Conservation (phyloP, 108 stramenopile genomes). For the Hondaea fermentalgiana region DNA sequence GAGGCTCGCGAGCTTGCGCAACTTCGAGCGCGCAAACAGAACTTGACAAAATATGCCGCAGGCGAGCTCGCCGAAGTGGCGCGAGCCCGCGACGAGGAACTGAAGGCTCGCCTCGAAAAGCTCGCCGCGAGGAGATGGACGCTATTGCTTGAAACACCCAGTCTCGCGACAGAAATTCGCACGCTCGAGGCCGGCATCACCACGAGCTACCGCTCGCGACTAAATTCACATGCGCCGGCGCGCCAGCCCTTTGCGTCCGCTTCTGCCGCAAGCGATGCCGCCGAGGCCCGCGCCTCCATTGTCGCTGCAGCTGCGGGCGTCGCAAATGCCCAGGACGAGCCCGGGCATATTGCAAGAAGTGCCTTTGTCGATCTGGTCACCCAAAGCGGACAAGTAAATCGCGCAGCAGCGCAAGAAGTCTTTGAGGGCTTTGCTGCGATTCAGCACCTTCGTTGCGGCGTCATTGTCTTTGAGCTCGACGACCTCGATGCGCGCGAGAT, state of each 20-base stretch:
- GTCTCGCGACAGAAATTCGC: background rate
- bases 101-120: background rate
- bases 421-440: background rate
- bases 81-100: background rate
- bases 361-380: background rate
- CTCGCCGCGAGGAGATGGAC: background rate
- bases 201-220: background rate
- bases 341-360: background rate
- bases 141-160: background rate
- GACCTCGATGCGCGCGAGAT: background rate
- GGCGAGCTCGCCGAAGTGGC: background rate
- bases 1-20: background rate
- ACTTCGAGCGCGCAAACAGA: background rate
- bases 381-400: background rate
- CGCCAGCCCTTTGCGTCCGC: too few species aligned
- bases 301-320: too few species aligned
- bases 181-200: background rate
- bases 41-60: background rate
- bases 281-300: too few species aligned
- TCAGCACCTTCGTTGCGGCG: background rate
- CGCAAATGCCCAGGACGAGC: background rate
- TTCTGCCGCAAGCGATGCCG: too few species aligned
- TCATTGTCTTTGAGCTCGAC: background rate
- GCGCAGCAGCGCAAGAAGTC: background rate
- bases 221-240: too few species aligned